Base-by-base conservation (phyloP, 306 rosid genomes). In the Dicorynia guianensis region DNA sequence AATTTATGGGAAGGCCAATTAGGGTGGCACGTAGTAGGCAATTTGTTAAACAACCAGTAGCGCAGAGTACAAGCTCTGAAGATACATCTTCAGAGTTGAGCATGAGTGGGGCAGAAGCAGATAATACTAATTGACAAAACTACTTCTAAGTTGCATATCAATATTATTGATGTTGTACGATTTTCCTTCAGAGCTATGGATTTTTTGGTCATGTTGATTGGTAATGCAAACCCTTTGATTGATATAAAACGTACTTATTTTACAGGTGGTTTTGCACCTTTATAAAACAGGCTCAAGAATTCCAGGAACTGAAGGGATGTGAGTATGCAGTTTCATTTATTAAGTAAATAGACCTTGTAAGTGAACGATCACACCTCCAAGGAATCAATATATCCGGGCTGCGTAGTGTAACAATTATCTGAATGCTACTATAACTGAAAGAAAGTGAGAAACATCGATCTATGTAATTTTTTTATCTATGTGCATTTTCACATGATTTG, bases 1-100 rank as follows among this genome's bases (percentile, higher is more conserved):
- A n/a, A 18, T 88, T 88, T 68, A 77, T 90, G 97, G 98, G 96
- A 79, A 87, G 96, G 67, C 69, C 92, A 33, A 72, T 96, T 67
- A 86, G 91, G 55, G 82, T 92, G 72, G 93, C 88, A 11, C 90
- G 90, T 7, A 76, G 93, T 71, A 87, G 55, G 82, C 96, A 81
- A 58, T 92, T 90, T 85, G 93, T 85, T 79, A 85, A 84, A 83
- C 78, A 60, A 52, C 87, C 77, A 17, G 74, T 30, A 11, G 80
- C 67, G 74, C 81, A 71, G 77, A 76, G 83, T 71, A 58, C 80
- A 35, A 40, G 46, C 20, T 63, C 87, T 63, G 90, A 67, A 79
- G 87, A 83, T 72, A 11, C 76, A 18, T 67, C 88, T 62, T 59
- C 76, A 12, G 90, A 88, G 42, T 77, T 48, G 62, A 80, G 66